Conservation (phyloP, 371 early-diverging fungal species). For the Mucor circinelloides region DNA sequence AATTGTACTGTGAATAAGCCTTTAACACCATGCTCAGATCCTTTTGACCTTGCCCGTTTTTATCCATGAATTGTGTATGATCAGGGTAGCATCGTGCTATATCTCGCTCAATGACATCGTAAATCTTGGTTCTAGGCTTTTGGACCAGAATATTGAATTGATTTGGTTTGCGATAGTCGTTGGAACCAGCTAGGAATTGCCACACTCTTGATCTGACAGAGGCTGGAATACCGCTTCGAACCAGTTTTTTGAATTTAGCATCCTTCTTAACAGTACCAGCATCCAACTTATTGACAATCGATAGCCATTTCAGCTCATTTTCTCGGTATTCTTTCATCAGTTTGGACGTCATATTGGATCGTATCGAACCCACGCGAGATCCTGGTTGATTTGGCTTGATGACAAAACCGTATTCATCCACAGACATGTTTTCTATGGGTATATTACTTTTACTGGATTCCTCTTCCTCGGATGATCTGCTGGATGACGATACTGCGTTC, state of each 20-base stretch:
- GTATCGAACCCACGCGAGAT: conserved; percentile 5
- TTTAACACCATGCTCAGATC: conserved; percentile 75
- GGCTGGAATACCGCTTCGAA: conserved; percentile 73
- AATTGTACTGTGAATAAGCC: conserved; percentile 90
- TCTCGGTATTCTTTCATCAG: conserved; percentile 55
- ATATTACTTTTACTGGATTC: background rate
- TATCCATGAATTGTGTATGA: conserved; percentile 72
- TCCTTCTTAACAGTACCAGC: conserved; percentile 51
- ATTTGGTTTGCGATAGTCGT: conserved; percentile 46
- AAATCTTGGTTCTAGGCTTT: conserved; percentile 27
- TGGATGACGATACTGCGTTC: background rate
- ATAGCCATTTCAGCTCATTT: conserved; percentile 56
- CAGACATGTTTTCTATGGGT: conserved; percentile 7
- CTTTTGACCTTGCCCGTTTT: conserved; percentile 67
- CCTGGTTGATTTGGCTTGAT: conserved; percentile 19
- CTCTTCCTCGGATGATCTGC: background rate
- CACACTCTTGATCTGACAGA: conserved; percentile 76
- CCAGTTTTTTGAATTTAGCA: conserved; percentile 68
- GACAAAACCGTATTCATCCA: conserved; percentile 66
- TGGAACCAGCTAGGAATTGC: conserved; percentile 65
- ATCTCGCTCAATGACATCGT: conserved; percentile 89
- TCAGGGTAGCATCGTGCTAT: conserved; percentile 86
- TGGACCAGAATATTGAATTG: conserved; percentile 15
- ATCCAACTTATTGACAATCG: conserved; percentile 44
- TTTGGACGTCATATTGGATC: conserved; percentile 28